Evolutionary conservation across 176 grass and related monocot genomes (phyloP).

Genomic region (Ensete glaucum): DNA sequence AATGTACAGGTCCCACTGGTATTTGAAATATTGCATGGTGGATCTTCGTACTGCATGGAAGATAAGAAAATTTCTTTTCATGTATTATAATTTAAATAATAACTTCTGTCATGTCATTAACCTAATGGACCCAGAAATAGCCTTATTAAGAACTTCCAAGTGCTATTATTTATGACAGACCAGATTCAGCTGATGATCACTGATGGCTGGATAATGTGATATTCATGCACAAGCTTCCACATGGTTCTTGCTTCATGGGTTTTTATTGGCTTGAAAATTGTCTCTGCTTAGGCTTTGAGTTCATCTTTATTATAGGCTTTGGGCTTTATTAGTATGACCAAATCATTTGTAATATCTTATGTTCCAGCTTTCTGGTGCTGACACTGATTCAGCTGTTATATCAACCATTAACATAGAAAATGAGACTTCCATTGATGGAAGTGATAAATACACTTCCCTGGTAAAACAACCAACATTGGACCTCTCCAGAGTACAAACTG

Average conservation of each 20-base stretch:
- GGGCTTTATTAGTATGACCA: background rate
- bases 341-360: background rate
- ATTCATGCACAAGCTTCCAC: background rate
- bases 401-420: slow-evolving; percentile 32
- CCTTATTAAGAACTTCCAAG: background rate
- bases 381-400: slow-evolving; percentile 26
- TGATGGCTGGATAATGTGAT: background rate
- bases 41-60: background rate
- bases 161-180: background rate
- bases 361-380: slow-evolving; percentile 37
- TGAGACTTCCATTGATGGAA: slow-evolving; percentile 33
- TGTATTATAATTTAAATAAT: background rate
- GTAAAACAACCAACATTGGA: slow-evolving; percentile 58
- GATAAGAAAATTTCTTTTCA: background rate
- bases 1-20: no score
- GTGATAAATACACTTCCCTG: slow-evolving; percentile 31
- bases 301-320: background rate
- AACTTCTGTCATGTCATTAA: background rate
- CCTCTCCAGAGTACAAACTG: slow-evolving; percentile 48
- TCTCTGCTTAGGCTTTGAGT: background rate
- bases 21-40: background rate
- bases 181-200: background rate
- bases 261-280: background rate
- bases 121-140: background rate
- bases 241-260: background rate